These are phyloP conservation scores for Fistulina hepatica DNA, from an alignment of 1,284 basidiomycete species.

Conservation along the genomic window DNA sequence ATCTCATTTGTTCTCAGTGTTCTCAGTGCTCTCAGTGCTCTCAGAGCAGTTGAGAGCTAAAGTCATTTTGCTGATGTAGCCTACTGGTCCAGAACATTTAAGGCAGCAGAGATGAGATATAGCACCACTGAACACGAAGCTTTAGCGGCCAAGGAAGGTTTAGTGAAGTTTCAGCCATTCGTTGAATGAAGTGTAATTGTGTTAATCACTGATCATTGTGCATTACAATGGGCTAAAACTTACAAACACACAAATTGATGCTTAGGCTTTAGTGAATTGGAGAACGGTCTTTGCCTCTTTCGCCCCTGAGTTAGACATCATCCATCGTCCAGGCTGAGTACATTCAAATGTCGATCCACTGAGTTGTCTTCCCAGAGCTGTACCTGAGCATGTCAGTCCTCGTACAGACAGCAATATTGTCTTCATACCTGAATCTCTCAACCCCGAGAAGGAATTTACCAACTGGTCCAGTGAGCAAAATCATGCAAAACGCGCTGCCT, in stretches of 20 bases:
- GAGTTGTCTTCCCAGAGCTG: not conserved
- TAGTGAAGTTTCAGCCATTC: not conserved
- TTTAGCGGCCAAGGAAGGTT: not conserved
- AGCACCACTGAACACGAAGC: not conserved
- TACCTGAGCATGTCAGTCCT: too few relatives aligned
- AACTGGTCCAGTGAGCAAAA: too few relatives aligned
- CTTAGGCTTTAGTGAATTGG: not conserved
- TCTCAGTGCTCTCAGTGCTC: too few relatives aligned
- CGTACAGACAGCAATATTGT: too few relatives aligned
- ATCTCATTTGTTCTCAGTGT: too few relatives aligned
- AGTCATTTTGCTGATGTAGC: too few relatives aligned
- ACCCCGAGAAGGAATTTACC: too few relatives aligned
- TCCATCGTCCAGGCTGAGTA: not conserved
- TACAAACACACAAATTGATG: not conserved
- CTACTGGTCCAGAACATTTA: not conserved
- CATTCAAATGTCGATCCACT: not conserved
- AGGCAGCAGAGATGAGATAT: not conserved
- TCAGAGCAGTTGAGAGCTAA: too few relatives aligned
- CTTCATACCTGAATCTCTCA: too few relatives aligned
- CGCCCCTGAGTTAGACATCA: not conserved
- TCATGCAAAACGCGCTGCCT: too few relatives aligned
- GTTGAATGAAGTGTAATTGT: not conserved
- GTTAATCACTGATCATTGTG: not conserved
- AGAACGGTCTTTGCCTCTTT: not conserved
- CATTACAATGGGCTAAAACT: not conserved